A percentile compares a stretch with the other conserved stretches of the same genome.
phyloP scores from a whole-genome alignment of 1,139 yeast genomes.

The Pichia terricola region DNA sequence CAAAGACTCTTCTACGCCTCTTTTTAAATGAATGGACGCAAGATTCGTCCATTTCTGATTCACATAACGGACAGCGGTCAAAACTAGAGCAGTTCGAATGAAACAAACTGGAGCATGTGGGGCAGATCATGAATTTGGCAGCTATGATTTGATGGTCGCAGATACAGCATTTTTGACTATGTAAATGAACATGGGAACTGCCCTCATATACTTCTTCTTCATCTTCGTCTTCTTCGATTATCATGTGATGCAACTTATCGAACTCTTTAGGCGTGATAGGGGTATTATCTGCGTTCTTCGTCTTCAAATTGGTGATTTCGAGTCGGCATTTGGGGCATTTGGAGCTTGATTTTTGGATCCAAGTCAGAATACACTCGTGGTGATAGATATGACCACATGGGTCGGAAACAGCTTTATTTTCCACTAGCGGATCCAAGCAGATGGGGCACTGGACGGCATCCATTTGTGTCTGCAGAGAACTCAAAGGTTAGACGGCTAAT shows the following conservation, averaged over 20 bases:
- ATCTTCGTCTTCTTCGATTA: neutral
- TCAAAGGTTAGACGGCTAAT: too few relatives aligned
- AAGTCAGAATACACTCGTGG: conserved; percentile 8
- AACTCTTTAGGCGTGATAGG: conserved; percentile 1
- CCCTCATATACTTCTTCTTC: neutral
- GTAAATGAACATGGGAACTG: conserved; percentile 1
- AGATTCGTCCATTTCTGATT: conserved; percentile 9
- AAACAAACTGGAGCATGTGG: conserved; percentile 14
- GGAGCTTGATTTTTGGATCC: conserved; percentile 11
- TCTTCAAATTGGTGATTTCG: conserved; percentile 2
- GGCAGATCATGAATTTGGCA: conserved; percentile 12
- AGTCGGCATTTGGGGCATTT: conserved; percentile 14
- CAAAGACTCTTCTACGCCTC: neutral
- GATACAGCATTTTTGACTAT: conserved; percentile 11
- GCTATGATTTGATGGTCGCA: conserved; percentile 11
- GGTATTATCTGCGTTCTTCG: neutral
- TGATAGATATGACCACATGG: conserved; percentile 14
- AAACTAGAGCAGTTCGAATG: conserved; percentile 16
- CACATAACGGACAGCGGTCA: conserved; percentile 14
- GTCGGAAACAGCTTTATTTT: conserved; percentile 3
- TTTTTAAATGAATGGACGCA: neutral
- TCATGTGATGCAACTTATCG: conserved; percentile 5
- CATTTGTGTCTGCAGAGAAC: neutral
- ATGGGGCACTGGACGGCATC: conserved; percentile 9
- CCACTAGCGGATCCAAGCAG: conserved; percentile 9